Conservation (phyloP, 371 early-diverging fungal species). For the Blastocladiella emersonii region DNA sequence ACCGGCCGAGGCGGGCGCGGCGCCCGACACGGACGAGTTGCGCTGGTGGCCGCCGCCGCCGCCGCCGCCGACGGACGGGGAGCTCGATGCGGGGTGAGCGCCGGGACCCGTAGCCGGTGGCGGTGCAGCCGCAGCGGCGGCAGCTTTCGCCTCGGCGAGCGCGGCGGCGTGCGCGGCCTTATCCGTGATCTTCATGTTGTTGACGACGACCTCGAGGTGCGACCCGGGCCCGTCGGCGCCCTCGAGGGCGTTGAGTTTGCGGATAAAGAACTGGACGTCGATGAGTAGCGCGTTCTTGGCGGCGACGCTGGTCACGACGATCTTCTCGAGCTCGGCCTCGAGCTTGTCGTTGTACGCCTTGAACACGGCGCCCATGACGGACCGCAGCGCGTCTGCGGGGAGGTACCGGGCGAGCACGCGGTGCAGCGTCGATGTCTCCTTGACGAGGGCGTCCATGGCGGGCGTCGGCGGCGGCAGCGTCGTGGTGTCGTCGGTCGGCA, state of each 20-base stretch:
- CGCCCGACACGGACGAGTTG: too few species aligned
- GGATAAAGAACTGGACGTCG: constrained; percentile 55
- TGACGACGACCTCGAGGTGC: constrained; percentile 58
- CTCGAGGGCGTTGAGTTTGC: constrained; percentile 48
- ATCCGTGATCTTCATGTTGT: constrained; percentile 46
- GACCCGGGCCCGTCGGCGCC: constrained; percentile 54
- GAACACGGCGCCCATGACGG: constrained; percentile 43
- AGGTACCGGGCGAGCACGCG: constrained; percentile 70
- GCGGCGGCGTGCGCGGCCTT: constrained; percentile 2
- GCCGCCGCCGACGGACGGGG: too few species aligned
- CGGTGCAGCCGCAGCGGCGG: too few species aligned
- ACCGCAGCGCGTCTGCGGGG: constrained; percentile 42
- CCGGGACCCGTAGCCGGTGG: too few species aligned
- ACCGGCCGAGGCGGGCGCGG: not conserved
- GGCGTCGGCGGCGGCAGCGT: constrained; percentile 4
- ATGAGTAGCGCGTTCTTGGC: constrained; percentile 66
- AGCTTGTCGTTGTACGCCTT: constrained; percentile 53
- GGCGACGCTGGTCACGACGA: constrained; percentile 48
- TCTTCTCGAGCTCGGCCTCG: constrained; percentile 47
- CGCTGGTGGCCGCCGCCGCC: too few species aligned
- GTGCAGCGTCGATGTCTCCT: constrained; percentile 78
- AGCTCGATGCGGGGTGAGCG: too few species aligned
- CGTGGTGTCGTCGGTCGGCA: constrained; percentile 18
- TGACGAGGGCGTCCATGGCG: constrained; percentile 73
- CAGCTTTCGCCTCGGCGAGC: too few species aligned